A percentile compares a stretch with the other conserved stretches of the same genome.
Evolutionary conservation across 148 eudicot genomes (phyloP).

Genomic region (Rhododendron ferrugineum): DNA sequence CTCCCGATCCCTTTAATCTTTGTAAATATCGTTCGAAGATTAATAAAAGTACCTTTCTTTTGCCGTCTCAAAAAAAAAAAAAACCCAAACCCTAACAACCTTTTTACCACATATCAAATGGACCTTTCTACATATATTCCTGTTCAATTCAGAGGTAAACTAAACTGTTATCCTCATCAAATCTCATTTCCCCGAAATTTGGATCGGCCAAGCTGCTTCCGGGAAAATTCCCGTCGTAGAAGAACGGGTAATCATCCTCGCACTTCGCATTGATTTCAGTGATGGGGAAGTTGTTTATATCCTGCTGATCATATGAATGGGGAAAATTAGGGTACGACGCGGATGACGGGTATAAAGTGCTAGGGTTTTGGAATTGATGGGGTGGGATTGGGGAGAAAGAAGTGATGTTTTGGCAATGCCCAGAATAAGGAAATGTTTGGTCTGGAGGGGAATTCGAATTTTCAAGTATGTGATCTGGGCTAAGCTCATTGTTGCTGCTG

Average conservation of each 20-base stretch:
- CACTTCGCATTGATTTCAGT: slow-evolving; percentile 10
- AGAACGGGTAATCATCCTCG: slow-evolving; percentile 38
- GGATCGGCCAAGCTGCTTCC: slow-evolving; percentile 23
- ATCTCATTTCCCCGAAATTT: slow-evolving; percentile 38
- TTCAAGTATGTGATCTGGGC: slow-evolving; percentile 11
- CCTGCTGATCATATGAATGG: slow-evolving; percentile 15
- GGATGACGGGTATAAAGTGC: neutral
- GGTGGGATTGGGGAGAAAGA: slow-evolving; percentile 17
- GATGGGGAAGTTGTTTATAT: neutral
- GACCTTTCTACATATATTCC: neutral
- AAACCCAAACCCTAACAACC: neutral
- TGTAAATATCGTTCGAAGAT: too few relatives aligned
- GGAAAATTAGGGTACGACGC: slow-evolving; percentile 26
- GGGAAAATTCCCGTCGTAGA: slow-evolving; percentile 44
- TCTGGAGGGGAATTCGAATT: slow-evolving; percentile 29
- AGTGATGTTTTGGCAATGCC: slow-evolving; percentile 15
- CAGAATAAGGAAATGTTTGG: neutral
- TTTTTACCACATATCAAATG: neutral
- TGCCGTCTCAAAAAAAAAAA: neutral
- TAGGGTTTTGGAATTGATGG: slow-evolving; percentile 25
- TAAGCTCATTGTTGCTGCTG: neutral
- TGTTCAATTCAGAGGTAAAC: slow-evolving; percentile 2
- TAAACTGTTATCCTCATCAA: slow-evolving; percentile 25
- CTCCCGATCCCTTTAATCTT: neutral
- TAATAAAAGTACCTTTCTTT: neutral